Evolutionary conservation across 2,329 filamentous ascomycete species (phyloP).

Genomic region (Stachybotrys chartarum): DNA sequence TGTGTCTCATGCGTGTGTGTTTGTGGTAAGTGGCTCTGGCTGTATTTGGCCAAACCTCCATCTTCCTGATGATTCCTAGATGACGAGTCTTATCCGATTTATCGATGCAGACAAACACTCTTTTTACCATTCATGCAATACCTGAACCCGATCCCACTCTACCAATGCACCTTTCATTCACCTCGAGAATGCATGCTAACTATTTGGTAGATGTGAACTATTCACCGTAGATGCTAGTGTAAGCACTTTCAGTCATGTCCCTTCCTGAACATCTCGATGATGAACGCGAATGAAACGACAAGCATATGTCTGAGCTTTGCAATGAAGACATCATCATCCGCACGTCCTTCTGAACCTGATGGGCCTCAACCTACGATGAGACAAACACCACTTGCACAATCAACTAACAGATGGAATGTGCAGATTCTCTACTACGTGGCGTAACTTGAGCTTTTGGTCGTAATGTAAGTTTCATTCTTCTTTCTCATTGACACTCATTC

Average conservation of each 20-base stretch:
- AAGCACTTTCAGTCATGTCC: not conserved
- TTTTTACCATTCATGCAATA: constrained; percentile 68
- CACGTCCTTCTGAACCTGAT: constrained; percentile 6
- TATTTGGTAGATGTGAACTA: not conserved
- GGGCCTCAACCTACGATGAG: not conserved
- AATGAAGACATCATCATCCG: constrained; percentile 31
- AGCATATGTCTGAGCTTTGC: constrained; percentile 92
- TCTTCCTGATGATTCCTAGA: constrained; percentile 44
- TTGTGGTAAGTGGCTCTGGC: constrained; percentile 8
- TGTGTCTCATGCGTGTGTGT: no score
- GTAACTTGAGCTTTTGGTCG: not conserved
- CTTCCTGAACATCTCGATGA: constrained; percentile 45
- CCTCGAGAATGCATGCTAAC: not conserved
- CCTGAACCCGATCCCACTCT: constrained; percentile 26
- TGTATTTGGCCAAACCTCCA: constrained; percentile 6
- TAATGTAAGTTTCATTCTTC: constrained; percentile 18
- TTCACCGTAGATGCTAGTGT: not conserved
- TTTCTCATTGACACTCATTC: not conserved
- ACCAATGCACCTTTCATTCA: not conserved
- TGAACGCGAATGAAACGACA: constrained; percentile 85
- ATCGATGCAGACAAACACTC: constrained; percentile 62
- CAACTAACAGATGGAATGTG: not conserved
- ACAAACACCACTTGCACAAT: not conserved
- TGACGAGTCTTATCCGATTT: constrained; percentile 75
- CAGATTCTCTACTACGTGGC: not conserved